Base-by-base conservation (phyloP, 2,329 filamentous ascomycete genomes). In the Neurospora sp. region DNA sequence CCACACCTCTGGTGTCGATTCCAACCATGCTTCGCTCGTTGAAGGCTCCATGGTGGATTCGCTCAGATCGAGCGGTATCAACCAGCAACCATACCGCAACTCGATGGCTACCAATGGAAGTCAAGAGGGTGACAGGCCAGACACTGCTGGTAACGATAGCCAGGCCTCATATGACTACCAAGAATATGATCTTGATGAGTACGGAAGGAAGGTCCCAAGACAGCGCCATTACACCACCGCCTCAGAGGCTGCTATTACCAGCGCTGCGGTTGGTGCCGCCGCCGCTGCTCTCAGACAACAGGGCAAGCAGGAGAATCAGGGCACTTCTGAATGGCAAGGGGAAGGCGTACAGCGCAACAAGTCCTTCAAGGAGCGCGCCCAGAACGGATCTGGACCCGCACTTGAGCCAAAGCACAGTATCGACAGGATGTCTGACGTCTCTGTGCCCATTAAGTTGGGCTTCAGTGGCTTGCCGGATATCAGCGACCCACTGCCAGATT, bases 21-120 rank as follows among this genome's bases (percentile, higher is more conserved):
- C 94, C 15, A 92, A 91, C 10, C 94, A 98, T 11, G 95, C 95
- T 8, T 97, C 94, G 17, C 83, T 98, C 6, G 82, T 90, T 1
- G 91, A 96, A 75, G 92, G 93, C 19, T 95, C 93, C 0, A 82
- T 86, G 79, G 78, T 88, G 17, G 86, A 88, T 4, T 86, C 88
- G 3, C 82, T 81, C 15, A 84, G 83, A 10, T 89, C 88, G 12
- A 83, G 82, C 39, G 81, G 81, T 33, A 78, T 78, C 75, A 82
- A 83, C n/a, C 83, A 85, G 72, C 83, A 86, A 36, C 70, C 41
- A 0, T 85, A 84, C 72, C 72, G 81, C 70, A 74, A 82, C 75
- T 80, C 85, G 70, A 78, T 77, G 76, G 76, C 75, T 6, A 77
- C 76, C 69, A 78, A 77, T n/a, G 79, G 78, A 12, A 82, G 81